Conservation (phyloP, 2,329 filamentous ascomycete genomes). For the Onygenales sp. region DNA sequence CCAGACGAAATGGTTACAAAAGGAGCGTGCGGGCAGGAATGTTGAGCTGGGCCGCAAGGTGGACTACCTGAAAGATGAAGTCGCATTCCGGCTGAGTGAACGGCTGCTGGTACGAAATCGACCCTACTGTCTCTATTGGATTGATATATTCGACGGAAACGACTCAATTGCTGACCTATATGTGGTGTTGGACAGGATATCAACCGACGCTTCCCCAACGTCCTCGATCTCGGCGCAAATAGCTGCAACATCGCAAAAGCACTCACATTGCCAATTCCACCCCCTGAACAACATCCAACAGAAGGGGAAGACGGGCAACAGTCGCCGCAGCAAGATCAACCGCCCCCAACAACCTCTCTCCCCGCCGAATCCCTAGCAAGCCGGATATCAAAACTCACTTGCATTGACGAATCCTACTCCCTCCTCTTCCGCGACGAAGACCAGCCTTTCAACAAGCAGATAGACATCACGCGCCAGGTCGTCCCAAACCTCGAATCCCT, state of each 20-base stretch:
- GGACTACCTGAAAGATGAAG: slow-evolving; percentile 90
- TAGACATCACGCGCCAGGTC: slow-evolving; percentile 65
- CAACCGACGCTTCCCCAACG: slow-evolving; percentile 73
- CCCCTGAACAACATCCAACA: slow-evolving; percentile 36
- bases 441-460: slow-evolving; percentile 57
- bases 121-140: background rate
- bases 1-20: slow-evolving; percentile 79
- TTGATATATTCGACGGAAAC: background rate
- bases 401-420: slow-evolving; percentile 68
- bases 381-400: slow-evolving; percentile 65
- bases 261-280: slow-evolving; percentile 58
- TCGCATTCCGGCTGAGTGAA: slow-evolving; percentile 75
- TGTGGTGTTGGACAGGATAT: slow-evolving; percentile 57
- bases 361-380: slow-evolving; percentile 56
- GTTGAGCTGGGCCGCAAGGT: slow-evolving; percentile 64
- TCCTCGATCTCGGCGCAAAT: slow-evolving; percentile 89
- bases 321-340: slow-evolving; percentile 7
- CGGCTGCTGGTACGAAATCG: slow-evolving; percentile 58
- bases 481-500: slow-evolving; percentile 59
- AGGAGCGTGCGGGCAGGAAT: slow-evolving; percentile 70
- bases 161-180: slow-evolving; percentile 6
- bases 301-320: slow-evolving; percentile 7
- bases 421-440: slow-evolving; percentile 70
- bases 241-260: slow-evolving; percentile 87
- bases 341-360: background rate